phyloP scores from a whole-genome alignment of 305 asterid genomes.

The Euphrasia arctica region DNA sequence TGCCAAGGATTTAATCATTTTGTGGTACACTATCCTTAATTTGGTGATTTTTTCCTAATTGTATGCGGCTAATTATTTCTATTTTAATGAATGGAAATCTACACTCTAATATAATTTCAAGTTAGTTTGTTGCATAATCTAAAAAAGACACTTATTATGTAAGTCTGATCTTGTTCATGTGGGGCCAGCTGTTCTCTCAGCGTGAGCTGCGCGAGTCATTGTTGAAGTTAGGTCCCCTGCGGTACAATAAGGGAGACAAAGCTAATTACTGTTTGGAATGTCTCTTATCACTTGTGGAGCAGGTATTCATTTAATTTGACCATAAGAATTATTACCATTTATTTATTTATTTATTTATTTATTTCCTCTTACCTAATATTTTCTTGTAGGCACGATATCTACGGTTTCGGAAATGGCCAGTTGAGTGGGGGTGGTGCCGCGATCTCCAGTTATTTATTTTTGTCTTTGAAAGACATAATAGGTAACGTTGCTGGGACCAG shows the following conservation, averaged over 20 bases:
- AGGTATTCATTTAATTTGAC: conserved; percentile 42
- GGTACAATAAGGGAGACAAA: conserved; percentile 55
- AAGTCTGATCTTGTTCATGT: conserved; percentile 27
- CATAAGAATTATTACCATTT: neutral
- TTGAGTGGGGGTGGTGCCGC: conserved; percentile 99
- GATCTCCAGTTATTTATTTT: conserved; percentile 91
- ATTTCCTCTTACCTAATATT: conserved; percentile 6
- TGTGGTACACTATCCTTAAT: neutral
- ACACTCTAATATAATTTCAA: neutral
- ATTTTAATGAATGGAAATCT: conserved; percentile 13
- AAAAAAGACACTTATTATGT: conserved; percentile 2
- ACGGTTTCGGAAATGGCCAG: conserved; percentile 78
- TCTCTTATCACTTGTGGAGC: conserved; percentile 92
- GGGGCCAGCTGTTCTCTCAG: conserved; percentile 58
- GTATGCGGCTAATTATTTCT: neutral
- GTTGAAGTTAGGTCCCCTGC: conserved; percentile 48
- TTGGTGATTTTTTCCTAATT: neutral
- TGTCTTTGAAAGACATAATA: conserved; percentile 87
- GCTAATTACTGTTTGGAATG: conserved; percentile 82
- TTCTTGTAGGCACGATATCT: conserved; percentile 63
- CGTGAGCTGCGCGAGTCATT: conserved; percentile 39
- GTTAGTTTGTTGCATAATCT: conserved; percentile 16
- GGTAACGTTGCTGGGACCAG: conserved; percentile 38
- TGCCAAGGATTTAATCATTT: neutral
- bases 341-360: neutral